A percentile compares a stretch with the other conserved stretches of the same genome.
phyloP scores from a whole-genome alignment of 108 stramenopile genomes.

The Discostella stelligeroides region DNA sequence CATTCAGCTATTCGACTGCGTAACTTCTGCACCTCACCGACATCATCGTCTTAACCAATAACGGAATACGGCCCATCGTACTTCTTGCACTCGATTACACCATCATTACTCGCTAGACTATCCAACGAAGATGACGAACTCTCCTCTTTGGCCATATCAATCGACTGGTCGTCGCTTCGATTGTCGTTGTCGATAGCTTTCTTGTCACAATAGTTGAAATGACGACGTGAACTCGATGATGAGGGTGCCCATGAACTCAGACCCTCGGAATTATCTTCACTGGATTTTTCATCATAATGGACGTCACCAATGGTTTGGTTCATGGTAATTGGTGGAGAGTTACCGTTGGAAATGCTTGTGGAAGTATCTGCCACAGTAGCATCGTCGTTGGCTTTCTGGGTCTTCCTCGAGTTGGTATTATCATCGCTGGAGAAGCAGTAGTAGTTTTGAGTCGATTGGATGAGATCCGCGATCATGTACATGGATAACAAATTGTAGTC shows the following conservation, averaged over 20 bases:
- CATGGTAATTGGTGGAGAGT: not conserved
- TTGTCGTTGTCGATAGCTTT: slow-evolving; percentile 47
- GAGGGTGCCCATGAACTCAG: slow-evolving; percentile 35
- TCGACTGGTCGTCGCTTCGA: slow-evolving; percentile 34
- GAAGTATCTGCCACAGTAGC: not conserved
- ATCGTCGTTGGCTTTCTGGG: not conserved
- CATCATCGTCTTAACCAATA: slow-evolving; percentile 4
- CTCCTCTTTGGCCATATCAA: slow-evolving; percentile 8
- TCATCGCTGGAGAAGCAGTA: slow-evolving; percentile 1
- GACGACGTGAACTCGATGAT: slow-evolving; percentile 4
- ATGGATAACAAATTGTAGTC: slow-evolving; percentile 3
- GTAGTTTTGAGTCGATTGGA: slow-evolving; percentile 21
- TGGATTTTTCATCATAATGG: slow-evolving; percentile 3
- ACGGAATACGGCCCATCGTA: not conserved
- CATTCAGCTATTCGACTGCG: no score
- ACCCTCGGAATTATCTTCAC: slow-evolving; percentile 17
- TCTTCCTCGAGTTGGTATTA: not conserved
- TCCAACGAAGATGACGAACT: slow-evolving; percentile 12
- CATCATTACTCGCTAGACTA: not conserved
- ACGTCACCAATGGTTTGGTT: not conserved
- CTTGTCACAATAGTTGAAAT: slow-evolving; percentile 18
- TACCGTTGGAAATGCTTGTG: not conserved
- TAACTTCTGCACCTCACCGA: no score
- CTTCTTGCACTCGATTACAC: not conserved
- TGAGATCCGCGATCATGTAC: slow-evolving; percentile 14